phyloP scores from a whole-genome alignment of 768 basidiomycete species.

The Leccinum broughii region DNA sequence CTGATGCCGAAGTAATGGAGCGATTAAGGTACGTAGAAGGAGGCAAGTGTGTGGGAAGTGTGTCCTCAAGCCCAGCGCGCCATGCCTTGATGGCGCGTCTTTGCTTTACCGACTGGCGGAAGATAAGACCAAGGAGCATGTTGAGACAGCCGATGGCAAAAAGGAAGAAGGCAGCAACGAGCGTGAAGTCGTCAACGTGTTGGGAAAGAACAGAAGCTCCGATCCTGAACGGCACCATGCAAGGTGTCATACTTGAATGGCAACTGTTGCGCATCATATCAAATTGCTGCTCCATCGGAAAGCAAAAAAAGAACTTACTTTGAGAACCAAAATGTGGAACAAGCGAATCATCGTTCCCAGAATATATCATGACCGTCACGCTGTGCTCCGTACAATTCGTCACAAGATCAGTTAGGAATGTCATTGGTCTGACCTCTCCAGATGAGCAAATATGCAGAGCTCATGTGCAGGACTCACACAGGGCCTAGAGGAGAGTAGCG shows the following conservation, averaged over 20 bases:
- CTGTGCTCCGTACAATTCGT: conserved; percentile 53
- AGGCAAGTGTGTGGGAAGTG: conserved; percentile 48
- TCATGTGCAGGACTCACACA: conserved; percentile 29
- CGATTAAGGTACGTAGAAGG: conserved; percentile 26
- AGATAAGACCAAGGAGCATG: too few species aligned
- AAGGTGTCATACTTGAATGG: conserved; percentile 46
- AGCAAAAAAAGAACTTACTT: conserved; percentile 37
- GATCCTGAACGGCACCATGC: too few species aligned
- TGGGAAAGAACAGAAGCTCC: too few species aligned
- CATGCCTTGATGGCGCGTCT: conserved; percentile 67
- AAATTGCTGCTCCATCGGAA: neutral
- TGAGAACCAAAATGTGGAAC: conserved; percentile 63
- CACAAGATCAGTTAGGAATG: conserved; percentile 63
- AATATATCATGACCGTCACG: conserved; percentile 55
- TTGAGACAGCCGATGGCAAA: too few species aligned
- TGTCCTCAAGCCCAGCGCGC: conserved; percentile 52
- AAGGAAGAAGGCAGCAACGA: too few species aligned
- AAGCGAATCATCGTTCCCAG: conserved; percentile 69
- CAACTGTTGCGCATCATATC: conserved; percentile 37
- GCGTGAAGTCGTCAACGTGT: too few species aligned
- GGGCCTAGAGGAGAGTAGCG: conserved; percentile 24
- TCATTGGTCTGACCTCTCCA: conserved; percentile 49
- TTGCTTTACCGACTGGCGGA: neutral
- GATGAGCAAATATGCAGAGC: neutral
- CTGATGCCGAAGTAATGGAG: conserved; percentile 23